phyloP scores from a whole-genome alignment of 2,329 filamentous ascomycete species.

The Coniochaeta sp. region DNA sequence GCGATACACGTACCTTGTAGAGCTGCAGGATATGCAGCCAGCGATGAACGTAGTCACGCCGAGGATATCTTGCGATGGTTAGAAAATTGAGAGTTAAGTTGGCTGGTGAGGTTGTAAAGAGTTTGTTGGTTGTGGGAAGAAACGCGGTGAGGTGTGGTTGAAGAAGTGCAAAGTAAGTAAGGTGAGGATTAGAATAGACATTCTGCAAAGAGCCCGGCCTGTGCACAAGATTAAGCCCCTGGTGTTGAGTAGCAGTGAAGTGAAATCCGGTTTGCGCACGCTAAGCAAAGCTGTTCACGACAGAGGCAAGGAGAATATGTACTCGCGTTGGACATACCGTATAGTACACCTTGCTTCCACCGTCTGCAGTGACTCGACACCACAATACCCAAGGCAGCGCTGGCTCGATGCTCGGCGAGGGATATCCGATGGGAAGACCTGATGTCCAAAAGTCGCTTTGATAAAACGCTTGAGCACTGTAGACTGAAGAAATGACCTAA shows the following conservation, averaged over 20 bases:
- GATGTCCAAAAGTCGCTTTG: neutral
- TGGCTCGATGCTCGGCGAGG: neutral
- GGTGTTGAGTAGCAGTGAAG: neutral
- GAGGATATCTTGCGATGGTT: neutral
- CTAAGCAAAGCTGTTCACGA: neutral
- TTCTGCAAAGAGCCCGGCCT: neutral
- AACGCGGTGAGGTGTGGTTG: neutral
- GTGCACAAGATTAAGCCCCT: neutral
- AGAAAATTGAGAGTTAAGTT: neutral
- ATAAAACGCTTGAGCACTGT: neutral
- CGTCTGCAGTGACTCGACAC: neutral
- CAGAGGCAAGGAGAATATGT: neutral
- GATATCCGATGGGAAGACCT: neutral
- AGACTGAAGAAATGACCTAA: constrained; percentile 2
- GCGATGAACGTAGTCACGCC: neutral
- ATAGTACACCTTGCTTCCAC: neutral
- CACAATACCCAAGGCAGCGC: neutral
- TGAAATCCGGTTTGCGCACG: neutral
- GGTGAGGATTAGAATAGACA: neutral
- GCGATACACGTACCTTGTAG: neutral
- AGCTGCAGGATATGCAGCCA: neutral
- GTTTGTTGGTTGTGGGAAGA: neutral
- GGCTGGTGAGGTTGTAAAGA: neutral
- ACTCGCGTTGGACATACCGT: neutral
- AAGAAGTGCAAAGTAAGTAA: neutral